phyloP scores from a whole-genome alignment of 768 basidiomycete genomes.

The Tylopilus sp. region DNA sequence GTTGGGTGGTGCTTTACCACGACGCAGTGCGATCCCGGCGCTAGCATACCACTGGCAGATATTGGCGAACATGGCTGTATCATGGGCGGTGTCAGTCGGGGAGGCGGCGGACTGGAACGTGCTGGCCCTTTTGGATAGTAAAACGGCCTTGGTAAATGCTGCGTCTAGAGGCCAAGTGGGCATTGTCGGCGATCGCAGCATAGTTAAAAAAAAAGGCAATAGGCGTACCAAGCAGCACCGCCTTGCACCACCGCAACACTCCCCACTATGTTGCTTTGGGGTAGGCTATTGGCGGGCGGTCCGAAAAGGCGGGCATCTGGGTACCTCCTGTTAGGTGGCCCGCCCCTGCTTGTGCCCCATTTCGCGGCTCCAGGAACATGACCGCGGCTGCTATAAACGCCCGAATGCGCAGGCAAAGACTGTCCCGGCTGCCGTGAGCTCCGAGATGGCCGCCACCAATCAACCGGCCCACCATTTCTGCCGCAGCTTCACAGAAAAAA shows the following conservation, averaged over 20 bases:
- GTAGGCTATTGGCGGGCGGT: constrained; percentile 21
- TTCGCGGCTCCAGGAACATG: constrained; percentile 22
- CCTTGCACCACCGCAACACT: constrained; percentile 24
- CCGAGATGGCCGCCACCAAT: too few species aligned
- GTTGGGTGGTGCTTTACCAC: too few species aligned
- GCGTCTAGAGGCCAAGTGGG: constrained; percentile 18
- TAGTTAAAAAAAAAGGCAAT: neutral
- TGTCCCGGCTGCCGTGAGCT: too few species aligned
- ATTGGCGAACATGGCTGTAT: neutral
- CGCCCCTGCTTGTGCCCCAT: constrained; percentile 28
- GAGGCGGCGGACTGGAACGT: too few species aligned
- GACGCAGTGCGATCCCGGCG: too few species aligned
- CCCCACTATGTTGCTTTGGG: constrained; percentile 21
- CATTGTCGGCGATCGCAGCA: neutral
- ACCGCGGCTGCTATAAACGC: constrained; percentile 27
- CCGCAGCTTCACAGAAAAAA: constrained; percentile 15
- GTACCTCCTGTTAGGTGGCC: constrained; percentile 16
- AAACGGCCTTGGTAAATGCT: constrained; percentile 17
- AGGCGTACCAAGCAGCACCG: constrained; percentile 20
- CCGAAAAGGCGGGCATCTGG: constrained; percentile 18
- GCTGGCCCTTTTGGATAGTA: constrained; percentile 19
- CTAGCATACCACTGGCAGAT: too few species aligned
- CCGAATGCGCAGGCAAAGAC: constrained; percentile 22
- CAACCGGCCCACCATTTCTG: constrained; percentile 16
- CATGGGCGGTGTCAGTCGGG: too few species aligned